A percentile compares a stretch with the other conserved stretches of the same genome.
phyloP scores from a whole-genome alignment of 345 rosid species.

The Hibiscus syriacus region DNA sequence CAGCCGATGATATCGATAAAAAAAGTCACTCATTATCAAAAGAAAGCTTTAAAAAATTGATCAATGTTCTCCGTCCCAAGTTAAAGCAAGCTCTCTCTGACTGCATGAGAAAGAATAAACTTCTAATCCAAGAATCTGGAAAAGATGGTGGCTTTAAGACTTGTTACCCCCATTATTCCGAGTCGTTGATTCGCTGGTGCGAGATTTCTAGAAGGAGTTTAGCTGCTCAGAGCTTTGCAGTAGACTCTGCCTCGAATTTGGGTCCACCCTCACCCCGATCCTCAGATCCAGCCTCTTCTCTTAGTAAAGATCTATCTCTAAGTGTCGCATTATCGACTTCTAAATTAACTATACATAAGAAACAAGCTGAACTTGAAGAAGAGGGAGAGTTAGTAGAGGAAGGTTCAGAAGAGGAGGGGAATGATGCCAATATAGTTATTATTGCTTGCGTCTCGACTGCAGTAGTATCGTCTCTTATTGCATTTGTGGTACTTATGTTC shows the following conservation, averaged over 20 bases:
- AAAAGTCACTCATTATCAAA: constrained; percentile 21
- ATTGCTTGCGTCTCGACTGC: constrained; percentile 78
- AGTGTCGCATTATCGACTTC: constrained; percentile 7
- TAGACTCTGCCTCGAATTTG: constrained; percentile 21
- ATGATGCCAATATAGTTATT: constrained; percentile 28
- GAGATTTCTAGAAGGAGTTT: constrained; percentile 33
- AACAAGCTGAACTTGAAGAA: neutral
- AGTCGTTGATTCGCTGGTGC: constrained; percentile 24
- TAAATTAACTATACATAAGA: constrained; percentile 2
- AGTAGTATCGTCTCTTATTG: constrained; percentile 49
- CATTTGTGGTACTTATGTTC: constrained; percentile 61
- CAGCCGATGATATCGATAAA: constrained; percentile 8
- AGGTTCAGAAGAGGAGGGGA: neutral
- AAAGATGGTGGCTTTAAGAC: constrained; percentile 31
- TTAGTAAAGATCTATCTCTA: constrained; percentile 19
- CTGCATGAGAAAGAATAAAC: constrained; percentile 45
- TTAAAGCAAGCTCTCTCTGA: constrained; percentile 40
- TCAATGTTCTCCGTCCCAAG: constrained; percentile 34
- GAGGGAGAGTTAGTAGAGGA: neutral
- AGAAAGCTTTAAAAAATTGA: constrained; percentile 34
- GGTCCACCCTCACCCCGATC: constrained; percentile 6
- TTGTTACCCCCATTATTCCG: constrained; percentile 22
- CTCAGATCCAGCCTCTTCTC: constrained; percentile 17
- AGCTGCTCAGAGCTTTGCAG: constrained; percentile 25
- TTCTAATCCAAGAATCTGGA: constrained; percentile 28